Evolutionary conservation across 768 basidiomycete species (phyloP), one percentile per base, ranked within the genome.

Genomic region (Lentinula sp.): DNA sequence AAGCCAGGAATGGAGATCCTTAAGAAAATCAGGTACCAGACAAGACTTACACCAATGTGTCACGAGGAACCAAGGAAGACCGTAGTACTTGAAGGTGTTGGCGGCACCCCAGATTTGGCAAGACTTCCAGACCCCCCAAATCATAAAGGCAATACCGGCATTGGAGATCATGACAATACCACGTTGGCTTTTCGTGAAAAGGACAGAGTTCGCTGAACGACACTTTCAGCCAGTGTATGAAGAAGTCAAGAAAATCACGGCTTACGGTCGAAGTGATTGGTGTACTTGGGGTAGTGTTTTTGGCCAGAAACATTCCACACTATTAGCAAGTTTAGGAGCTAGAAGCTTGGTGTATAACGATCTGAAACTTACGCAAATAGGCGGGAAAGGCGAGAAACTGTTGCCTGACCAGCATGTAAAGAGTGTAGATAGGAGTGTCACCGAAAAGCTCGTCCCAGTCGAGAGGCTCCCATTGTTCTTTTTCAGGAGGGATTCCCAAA

Each of bases 261-360:
- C 82, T 70, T 60, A 85, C 84, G 84, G 69, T 84, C 73, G 65
- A 85, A 86, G 65, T 87, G 86, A 64, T 85, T 86, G n/a, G 85
- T 85, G 78, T 81, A 80, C 64, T 80, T 79, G 1, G 84, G 83
- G 66, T 86, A 84, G 23, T 65, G 69, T 66, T 82, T 82, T 65
- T 84, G 84, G 3, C 84, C 84, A 23, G 84, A 85, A 9, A 85
- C 84, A 65, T 87, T 85, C 70, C 76, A 82, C 18, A 85, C 81
- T 84, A 73, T 59, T 50, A 67, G 64, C 37, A 71, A 69, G 23
- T 23, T 54, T 63, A 28, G 45, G 48, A 35, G 11, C 57, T 2
- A 32, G 18, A 42, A 58, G n/a, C 65, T 71, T 73, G 31, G 32
- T 6, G 5, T 2, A 40, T 5, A 34, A 37, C 1, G 32, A 51